These are phyloP conservation scores for Dendrobium catenatum DNA, from an alignment of 106 monocot species.

Conservation along the genomic window DNA sequence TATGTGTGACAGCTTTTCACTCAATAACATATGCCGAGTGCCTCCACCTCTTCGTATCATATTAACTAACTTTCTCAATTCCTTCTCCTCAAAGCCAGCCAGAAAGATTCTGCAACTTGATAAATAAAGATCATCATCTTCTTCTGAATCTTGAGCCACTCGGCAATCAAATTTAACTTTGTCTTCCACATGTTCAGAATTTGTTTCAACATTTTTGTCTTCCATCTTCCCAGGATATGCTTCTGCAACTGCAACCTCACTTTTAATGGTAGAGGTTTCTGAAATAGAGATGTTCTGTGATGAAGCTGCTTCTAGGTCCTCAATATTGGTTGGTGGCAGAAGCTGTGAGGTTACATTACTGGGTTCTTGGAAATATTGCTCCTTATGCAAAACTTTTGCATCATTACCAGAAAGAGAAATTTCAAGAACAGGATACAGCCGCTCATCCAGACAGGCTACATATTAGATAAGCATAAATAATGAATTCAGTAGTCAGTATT, in stretches of 20 bases:
- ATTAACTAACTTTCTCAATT: slow-evolving; percentile 40
- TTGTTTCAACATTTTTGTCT: slow-evolving; percentile 22
- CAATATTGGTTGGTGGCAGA: slow-evolving; percentile 16
- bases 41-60: slow-evolving; percentile 93
- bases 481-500: neutral
- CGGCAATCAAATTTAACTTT: slow-evolving; percentile 23
- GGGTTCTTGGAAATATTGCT: slow-evolving; percentile 36
- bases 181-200: slow-evolving; percentile 21
- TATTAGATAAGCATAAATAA: slow-evolving; percentile 6
- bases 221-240: slow-evolving; percentile 13
- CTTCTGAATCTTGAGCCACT: slow-evolving; percentile 90
- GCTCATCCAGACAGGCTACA: slow-evolving; percentile 81
- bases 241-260: slow-evolving; percentile 13
- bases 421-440: slow-evolving; percentile 45
- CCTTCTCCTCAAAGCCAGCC: slow-evolving; percentile 69
- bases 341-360: slow-evolving; percentile 36
- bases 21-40: slow-evolving; percentile 59
- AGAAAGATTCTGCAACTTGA: slow-evolving; percentile 69
- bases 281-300: slow-evolving; percentile 51
- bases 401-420: slow-evolving; percentile 34
- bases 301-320: slow-evolving; percentile 35
- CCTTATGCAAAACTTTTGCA: slow-evolving; percentile 36
- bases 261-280: slow-evolving; percentile 23
- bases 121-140: slow-evolving; percentile 79
- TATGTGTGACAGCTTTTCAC: slow-evolving; percentile 85